Base-by-base conservation (phyloP, 2,329 filamentous ascomycete species). In the Cercospora sojina region DNA sequence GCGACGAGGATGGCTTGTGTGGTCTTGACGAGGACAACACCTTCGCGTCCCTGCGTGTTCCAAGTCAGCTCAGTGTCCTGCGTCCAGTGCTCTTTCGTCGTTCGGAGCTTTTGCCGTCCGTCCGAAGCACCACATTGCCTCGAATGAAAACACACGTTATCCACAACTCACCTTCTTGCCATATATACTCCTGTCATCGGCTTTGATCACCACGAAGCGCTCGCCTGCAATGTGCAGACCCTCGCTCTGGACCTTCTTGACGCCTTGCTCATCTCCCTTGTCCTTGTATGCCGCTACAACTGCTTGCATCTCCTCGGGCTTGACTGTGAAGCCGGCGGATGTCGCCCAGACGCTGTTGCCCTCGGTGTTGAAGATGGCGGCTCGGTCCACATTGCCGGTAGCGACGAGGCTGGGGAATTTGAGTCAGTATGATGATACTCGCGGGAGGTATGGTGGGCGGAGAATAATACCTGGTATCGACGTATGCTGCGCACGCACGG, bases 1-100 rank as follows among this genome's bases (percentile, higher is more conserved):
- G 88, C 91, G 78, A 99, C 82, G 78, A 99, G 87, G 79, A 98
- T 89, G 73, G 93, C 92, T 82, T 96, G 90, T 76, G 86, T 89
- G 75, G 94, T 96, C 85, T 96, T 96, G 81, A 89, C 89, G 74
- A 95, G 87, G 77, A 90, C 85, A 75, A 97, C 82, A 72, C 95
- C 95, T 78, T 90, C 87, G 78, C 90, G 91, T 74, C 91, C 92
- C 89, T 91, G 69, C 31, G 16, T 29, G 56, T 5, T 38, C n/a
- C 66, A 58, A 60, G 43, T 57, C 29, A 32, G 16, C 23, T 51
- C 25, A 23, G 59, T 41, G 13, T 51, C 20, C 29, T 57, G 2
- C 13, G 2, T 59, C 47, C 41, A 27, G 25, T n/a, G 23, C 29
- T 29, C 41, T 13, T 18, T 62, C 35, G 35, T 53, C 10, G 13